Evolutionary conservation across 78 protist genomes (phyloP), one percentile per base, ranked within the genome.

Genomic region (Isochrysis galbana): DNA sequence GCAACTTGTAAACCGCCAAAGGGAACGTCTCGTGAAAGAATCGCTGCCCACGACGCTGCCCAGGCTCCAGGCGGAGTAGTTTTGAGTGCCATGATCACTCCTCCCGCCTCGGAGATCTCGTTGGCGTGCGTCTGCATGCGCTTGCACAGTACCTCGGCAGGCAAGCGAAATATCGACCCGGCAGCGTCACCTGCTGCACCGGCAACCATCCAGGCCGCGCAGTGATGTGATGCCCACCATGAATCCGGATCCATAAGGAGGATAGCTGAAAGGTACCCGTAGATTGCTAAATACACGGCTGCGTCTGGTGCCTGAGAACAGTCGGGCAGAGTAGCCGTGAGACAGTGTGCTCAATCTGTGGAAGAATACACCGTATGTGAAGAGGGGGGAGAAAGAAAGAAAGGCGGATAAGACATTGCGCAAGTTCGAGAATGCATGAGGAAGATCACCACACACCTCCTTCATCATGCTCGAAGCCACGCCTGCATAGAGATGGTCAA

Each of bases 121-220:
- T 14, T 14, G 61, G 29, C 14, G 29, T 29, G 47, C 19, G 84
- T 77, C 46, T 77, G 84, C 19, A 36, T 17, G 17, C 84, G 84
- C 84, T 77, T 77, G 84, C 84, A 77, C 84, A 39, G 34, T 4
- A 77, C 46, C 84, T 77, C 84, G 47, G 84, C 84, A 7, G 84
- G 84, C 47, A 77, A 10, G 84, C 84, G 84, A 26, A 77, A n/a
- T n/a, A 77, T 29, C 36, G 84, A 39, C 29, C 84, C 84, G 5
- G 32, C 44, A 14, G 84, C 84, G 46, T 77, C 84, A 1, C 84
- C 84, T 23, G 39, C n/a, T 5, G 84, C 84, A 23, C 84, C 84
- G 4, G 29, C 22, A 3, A 39, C 19, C 26, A 77, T 11, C 44
- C 5, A 34, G 42, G 82, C 38, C 14, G 77, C 10, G 21, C 77